A percentile compares a stretch with the other conserved stretches of the same genome.
Evolutionary conservation across 106 monocot species (phyloP).

Genomic region (Narthecium ossifragum): DNA sequence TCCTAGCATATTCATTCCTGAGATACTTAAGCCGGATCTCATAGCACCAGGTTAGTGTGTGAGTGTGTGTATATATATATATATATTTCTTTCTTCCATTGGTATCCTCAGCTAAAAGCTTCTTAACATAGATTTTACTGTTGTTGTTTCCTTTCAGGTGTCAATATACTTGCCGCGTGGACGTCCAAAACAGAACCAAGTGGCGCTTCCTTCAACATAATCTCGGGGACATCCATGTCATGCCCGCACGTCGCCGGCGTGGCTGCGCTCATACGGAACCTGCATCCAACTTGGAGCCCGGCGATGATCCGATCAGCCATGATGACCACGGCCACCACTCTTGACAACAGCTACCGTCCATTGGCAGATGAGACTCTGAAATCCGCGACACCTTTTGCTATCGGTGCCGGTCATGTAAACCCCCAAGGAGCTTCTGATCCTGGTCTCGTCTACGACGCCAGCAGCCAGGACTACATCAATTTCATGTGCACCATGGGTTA

Average conservation of each 20-base stretch:
- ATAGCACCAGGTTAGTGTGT: too few species aligned
- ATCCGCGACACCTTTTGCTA: neutral
- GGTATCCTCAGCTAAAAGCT: too few species aligned
- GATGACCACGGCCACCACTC: conserved; percentile 18
- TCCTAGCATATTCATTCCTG: conserved; percentile 1
- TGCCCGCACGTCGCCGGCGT: conserved; percentile 21
- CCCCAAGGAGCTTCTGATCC: neutral
- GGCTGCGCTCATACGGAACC: conserved; percentile 7
- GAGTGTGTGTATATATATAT: too few species aligned
- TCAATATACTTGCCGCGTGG: conserved; percentile 19
- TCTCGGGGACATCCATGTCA: conserved; percentile 29
- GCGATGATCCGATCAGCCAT: conserved; percentile 16
- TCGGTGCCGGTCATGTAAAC: neutral
- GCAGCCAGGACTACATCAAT: conserved; percentile 41
- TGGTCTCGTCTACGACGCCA: conserved; percentile 10
- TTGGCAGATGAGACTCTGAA: neutral
- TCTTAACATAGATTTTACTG: too few species aligned
- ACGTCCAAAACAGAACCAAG: neutral
- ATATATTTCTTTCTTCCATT: too few species aligned
- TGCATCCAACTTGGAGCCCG: conserved; percentile 9
- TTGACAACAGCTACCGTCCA: too few species aligned
- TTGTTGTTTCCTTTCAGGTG: too few species aligned
- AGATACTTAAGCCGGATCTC: conserved; percentile 21
- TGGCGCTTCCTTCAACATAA: conserved; percentile 8
- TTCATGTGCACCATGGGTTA: conserved; percentile 48